Conservation (phyloP, 306 rosid species). For the Clitoria ternatea region DNA sequence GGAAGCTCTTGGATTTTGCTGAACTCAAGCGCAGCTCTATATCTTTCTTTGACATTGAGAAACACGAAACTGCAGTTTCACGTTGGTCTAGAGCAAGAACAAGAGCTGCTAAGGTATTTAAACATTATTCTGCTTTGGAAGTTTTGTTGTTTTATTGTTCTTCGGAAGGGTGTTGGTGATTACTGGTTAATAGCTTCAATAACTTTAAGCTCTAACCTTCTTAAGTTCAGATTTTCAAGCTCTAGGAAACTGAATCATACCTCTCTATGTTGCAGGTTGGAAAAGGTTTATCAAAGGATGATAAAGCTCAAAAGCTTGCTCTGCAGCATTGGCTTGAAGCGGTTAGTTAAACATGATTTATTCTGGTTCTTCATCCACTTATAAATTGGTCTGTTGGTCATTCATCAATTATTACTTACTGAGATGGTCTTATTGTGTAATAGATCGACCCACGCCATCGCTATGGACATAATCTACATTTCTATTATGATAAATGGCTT, state of each 20-base stretch:
- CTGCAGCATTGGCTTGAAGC: constrained; percentile 99
- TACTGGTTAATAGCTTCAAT: neutral
- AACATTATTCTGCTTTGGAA: neutral
- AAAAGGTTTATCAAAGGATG: constrained; percentile 88
- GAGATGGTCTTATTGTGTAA: constrained; percentile 7
- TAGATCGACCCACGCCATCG: constrained; percentile 99
- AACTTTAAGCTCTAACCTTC: neutral
- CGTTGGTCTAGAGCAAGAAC: constrained; percentile 99
- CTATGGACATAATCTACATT: constrained; percentile 94
- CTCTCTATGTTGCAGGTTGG: constrained; percentile 70
- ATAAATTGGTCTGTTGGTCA: neutral
- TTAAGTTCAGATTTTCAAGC: neutral
- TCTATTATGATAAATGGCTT: constrained; percentile 85
- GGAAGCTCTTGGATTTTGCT: constrained; percentile 95
- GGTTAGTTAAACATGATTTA: constrained; percentile 47
- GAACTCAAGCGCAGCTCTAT: constrained; percentile 93
- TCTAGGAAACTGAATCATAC: constrained; percentile 6
- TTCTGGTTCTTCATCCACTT: neutral
- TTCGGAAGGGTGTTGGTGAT: neutral
- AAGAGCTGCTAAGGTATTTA: constrained; percentile 88
- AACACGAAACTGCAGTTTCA: constrained; percentile 91
- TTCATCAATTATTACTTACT: constrained; percentile 27
- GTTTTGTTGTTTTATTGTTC: neutral
- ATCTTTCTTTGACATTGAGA: constrained; percentile 91
- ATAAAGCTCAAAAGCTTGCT: constrained; percentile 92